A percentile compares a stretch with the other conserved stretches of the same genome.
phyloP scores from a whole-genome alignment of 768 basidiomycete species.

The Tricholoma hemisulphureum region DNA sequence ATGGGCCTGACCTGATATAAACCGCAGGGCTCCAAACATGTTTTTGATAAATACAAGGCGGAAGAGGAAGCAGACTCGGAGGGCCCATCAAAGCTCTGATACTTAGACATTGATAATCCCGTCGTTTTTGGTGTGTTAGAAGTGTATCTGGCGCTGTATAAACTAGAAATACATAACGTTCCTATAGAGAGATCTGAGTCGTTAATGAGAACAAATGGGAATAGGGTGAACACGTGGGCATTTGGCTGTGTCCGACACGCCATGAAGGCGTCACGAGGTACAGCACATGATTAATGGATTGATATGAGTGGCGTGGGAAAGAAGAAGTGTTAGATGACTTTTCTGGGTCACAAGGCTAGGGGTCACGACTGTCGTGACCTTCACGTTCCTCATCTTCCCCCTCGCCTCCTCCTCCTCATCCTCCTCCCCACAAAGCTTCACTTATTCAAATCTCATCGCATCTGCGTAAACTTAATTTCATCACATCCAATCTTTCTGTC shows the following conservation, averaged over 20 bases:
- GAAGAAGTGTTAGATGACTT: slow-evolving; percentile 10
- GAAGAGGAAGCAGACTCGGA: slow-evolving; percentile 27
- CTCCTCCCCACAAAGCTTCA: not conserved
- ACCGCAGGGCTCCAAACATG: slow-evolving; percentile 35
- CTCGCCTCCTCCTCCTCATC: slow-evolving; percentile 10
- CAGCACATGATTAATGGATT: slow-evolving; percentile 17
- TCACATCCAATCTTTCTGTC: not conserved
- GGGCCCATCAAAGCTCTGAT: slow-evolving; percentile 20
- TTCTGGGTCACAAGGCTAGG: slow-evolving; percentile 29
- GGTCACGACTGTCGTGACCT: slow-evolving; percentile 32
- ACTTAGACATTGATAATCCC: not conserved
- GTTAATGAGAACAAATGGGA: not conserved
- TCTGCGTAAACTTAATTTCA: not conserved
- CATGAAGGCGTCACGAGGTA: slow-evolving; percentile 10
- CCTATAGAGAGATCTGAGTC: not conserved
- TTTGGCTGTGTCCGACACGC: not conserved
- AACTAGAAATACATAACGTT: not conserved
- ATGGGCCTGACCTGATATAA: not conserved
- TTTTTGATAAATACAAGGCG: slow-evolving; percentile 35
- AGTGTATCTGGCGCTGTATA: slow-evolving; percentile 11
- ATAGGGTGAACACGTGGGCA: not conserved
- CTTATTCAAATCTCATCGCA: not conserved
- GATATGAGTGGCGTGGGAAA: slow-evolving; percentile 28
- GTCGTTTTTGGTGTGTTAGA: not conserved
- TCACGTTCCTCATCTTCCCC: slow-evolving; percentile 26